phyloP scores from a whole-genome alignment of 345 rosid species.

The Cardamine occulta region DNA sequence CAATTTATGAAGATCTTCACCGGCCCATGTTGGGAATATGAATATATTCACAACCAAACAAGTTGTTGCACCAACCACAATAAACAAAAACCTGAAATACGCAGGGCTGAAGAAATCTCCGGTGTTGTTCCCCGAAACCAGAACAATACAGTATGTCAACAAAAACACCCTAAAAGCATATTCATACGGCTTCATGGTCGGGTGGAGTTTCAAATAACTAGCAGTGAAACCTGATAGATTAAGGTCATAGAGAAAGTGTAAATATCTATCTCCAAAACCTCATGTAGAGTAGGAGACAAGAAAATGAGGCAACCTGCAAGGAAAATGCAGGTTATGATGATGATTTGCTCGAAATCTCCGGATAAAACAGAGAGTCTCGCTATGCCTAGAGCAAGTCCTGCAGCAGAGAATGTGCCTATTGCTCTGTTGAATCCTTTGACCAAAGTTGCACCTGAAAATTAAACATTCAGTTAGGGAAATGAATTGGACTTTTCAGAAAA shows the following conservation, averaged over 20 bases:
- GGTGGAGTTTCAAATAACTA: conserved; percentile 66
- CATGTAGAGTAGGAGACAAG: not conserved
- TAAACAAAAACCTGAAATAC: conserved; percentile 60
- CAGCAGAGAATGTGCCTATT: conserved; percentile 81
- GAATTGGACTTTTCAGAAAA: not conserved
- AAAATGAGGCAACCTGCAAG: conserved; percentile 55
- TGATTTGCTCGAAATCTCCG: conserved; percentile 53
- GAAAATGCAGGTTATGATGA: conserved; percentile 61
- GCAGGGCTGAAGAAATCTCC: conserved; percentile 62
- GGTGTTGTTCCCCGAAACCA: conserved; percentile 66
- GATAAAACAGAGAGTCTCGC: conserved; percentile 58
- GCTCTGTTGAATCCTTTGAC: conserved; percentile 90
- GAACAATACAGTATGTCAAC: conserved; percentile 80
- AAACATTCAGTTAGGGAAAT: not conserved
- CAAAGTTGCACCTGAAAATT: conserved; percentile 70
- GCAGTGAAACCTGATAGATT: conserved; percentile 59
- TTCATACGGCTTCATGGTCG: conserved; percentile 74
- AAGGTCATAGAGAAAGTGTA: conserved; percentile 18
- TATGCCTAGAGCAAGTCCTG: conserved; percentile 73
- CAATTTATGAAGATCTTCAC: conserved; percentile 82
- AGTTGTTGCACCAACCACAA: conserved; percentile 68
- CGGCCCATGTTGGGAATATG: conserved; percentile 84
- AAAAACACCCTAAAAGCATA: conserved; percentile 79
- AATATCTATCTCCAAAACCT: not conserved
- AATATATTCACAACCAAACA: conserved; percentile 64